Evolutionary conservation across 192 early-diverging fungal species (phyloP).

Genomic region (Coemansia sp.): DNA sequence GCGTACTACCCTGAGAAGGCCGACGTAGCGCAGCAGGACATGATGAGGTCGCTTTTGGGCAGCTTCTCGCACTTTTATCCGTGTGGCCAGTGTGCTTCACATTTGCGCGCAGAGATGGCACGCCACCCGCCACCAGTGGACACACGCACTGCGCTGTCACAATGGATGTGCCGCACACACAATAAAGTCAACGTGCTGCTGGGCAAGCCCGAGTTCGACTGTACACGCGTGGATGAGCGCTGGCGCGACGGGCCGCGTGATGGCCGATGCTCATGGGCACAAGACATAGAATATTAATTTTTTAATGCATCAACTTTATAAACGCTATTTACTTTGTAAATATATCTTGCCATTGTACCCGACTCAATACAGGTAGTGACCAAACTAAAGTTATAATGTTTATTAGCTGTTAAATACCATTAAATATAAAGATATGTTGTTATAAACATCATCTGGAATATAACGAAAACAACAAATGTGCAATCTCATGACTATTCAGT

Average conservation of each 20-base stretch:
- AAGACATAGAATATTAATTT: conserved; percentile 45
- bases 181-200: conserved; percentile 89
- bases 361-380: too few relatives aligned
- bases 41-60: conserved; percentile 70
- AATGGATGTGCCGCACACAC: conserved; percentile 93
- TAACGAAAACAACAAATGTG: too few relatives aligned
- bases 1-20: conserved; percentile 55
- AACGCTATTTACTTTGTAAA: too few relatives aligned
- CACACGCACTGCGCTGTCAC: conserved; percentile 62
- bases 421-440: too few relatives aligned
- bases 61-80: conserved; percentile 90
- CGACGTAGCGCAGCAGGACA: conserved; percentile 66
- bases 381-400: too few relatives aligned
- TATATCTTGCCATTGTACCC: too few relatives aligned
- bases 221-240: conserved; percentile 87
- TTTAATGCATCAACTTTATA: too few relatives aligned
- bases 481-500: too few relatives aligned
- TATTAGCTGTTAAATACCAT: too few relatives aligned
- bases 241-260: conserved; percentile 82
- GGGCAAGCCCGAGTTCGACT: conserved; percentile 92
- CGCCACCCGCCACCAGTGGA: conserved; percentile 74
- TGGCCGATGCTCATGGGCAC: conserved; percentile 62
- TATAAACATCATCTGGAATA: too few relatives aligned
- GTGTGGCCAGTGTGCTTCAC: conserved; percentile 83
- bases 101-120: conserved; percentile 77